These are phyloP conservation scores for Candida rishiriensis DNA, from an alignment of 805 yeast species.

Conservation along the genomic window DNA sequence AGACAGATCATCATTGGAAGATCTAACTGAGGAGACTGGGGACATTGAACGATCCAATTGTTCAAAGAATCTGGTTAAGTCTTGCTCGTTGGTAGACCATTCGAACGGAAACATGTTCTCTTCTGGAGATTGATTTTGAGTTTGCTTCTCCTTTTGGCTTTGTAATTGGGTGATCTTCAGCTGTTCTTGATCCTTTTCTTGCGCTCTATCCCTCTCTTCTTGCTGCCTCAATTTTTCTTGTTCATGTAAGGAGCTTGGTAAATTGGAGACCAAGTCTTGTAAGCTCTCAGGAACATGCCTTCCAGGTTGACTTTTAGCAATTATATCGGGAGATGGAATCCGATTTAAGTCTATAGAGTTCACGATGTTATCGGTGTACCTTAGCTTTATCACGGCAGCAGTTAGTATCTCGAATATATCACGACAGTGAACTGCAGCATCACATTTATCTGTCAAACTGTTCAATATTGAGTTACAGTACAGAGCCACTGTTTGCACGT, in stretches of 20 bases:
- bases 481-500: conserved; percentile 43
- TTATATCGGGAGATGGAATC: conserved; percentile 25
- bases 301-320: conserved; percentile 29
- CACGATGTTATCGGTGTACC: conserved; percentile 35
- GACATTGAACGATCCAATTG: conserved; percentile 36
- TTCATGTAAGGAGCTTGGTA: conserved; percentile 21
- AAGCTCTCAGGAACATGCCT: conserved; percentile 37
- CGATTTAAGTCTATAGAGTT: conserved; percentile 22
- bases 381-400: conserved; percentile 63
- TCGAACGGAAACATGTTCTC: conserved; percentile 21
- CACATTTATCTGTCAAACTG: conserved; percentile 64
- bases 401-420: conserved; percentile 69
- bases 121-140: neutral
- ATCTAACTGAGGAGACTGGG: conserved; percentile 21
- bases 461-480: conserved; percentile 55
- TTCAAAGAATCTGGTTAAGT: conserved; percentile 44
- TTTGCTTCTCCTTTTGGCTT: neutral
- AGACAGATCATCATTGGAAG: conserved; percentile 16
- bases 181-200: neutral
- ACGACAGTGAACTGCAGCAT: conserved; percentile 69
- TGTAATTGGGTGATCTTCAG: neutral
- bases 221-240: conserved; percentile 5
- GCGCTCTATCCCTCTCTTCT: neutral
- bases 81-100: conserved; percentile 34
- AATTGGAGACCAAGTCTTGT: conserved; percentile 33